Percentiles rank a stretch among this genome's conserved stretches.
These are phyloP conservation scores for Euphorbia peplus DNA, from an alignment of 345 rosid species.

Conservation along the genomic window DNA sequence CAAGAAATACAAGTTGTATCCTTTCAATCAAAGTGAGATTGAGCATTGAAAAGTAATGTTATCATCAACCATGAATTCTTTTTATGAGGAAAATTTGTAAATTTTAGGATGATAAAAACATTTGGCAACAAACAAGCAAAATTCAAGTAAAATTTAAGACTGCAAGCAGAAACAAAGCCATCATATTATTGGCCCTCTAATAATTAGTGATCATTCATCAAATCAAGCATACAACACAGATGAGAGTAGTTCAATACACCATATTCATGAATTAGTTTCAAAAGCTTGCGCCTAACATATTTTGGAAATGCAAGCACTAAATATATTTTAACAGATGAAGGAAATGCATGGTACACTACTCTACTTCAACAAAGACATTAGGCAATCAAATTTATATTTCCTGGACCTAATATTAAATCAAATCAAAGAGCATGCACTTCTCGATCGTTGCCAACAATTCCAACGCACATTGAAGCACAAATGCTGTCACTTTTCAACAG, in stretches of 20 bases:
- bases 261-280: not conserved
- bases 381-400: constrained; percentile 1
- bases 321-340: not conserved
- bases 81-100: too few relatives aligned
- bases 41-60: too few relatives aligned
- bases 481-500: constrained; percentile 66
- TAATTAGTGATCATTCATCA: not conserved
- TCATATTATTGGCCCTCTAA: not conserved
- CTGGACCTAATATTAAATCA: too few relatives aligned
- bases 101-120: too few relatives aligned
- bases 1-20: too few relatives aligned
- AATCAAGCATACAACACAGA: not conserved
- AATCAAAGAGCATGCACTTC: constrained; percentile 29
- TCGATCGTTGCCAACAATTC: constrained; percentile 32
- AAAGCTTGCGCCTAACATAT: constrained; percentile 11
- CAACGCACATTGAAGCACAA: constrained; percentile 62
- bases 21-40: too few relatives aligned
- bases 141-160: too few relatives aligned
- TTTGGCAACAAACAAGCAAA: too few relatives aligned
- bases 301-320: constrained; percentile 8
- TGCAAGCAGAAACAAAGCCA: too few relatives aligned
- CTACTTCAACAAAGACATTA: not conserved
- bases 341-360: not conserved
- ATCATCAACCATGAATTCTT: too few relatives aligned
- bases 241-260: not conserved